Evolutionary conservation across 768 basidiomycete species (phyloP).

Genomic region (Mycena venus): DNA sequence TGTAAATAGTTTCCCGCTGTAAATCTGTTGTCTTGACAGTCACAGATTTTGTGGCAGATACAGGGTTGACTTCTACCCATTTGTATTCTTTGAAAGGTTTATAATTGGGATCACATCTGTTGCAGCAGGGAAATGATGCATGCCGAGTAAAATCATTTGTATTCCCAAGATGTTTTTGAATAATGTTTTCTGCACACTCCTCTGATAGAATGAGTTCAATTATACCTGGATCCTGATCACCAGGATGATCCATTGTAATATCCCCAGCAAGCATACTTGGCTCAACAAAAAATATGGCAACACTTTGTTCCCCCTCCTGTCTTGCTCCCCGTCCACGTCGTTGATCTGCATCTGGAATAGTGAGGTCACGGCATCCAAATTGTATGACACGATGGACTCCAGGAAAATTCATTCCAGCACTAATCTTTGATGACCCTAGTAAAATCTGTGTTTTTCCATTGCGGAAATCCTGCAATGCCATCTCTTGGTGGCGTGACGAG

Average conservation of each 20-base stretch:
- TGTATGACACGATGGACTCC: constrained; percentile 33
- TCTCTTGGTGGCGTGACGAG: constrained; percentile 34
- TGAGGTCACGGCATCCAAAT: constrained; percentile 9
- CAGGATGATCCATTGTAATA: background rate
- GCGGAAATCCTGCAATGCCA: constrained; percentile 29
- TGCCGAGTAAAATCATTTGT: background rate
- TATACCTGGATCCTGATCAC: constrained; percentile 3
- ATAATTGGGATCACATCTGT: background rate
- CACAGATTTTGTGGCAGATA: too few species aligned
- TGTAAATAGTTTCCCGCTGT: background rate
- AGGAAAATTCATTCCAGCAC: constrained; percentile 34
- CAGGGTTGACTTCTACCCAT: too few species aligned
- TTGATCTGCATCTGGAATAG: constrained; percentile 29
- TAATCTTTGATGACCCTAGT: background rate
- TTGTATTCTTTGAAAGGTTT: too few species aligned
- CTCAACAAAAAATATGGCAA: constrained; percentile 11
- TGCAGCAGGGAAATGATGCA: background rate
- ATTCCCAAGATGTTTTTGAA: background rate
- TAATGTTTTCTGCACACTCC: background rate
- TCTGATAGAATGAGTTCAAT: constrained; percentile 8
- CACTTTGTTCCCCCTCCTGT: background rate
- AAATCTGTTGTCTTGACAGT: background rate
- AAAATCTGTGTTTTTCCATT: constrained; percentile 15
- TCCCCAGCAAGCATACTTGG: background rate
- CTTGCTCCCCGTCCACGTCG: constrained; percentile 7